Base-by-base conservation (phyloP, 768 basidiomycete species). In the Russula vinacea region DNA sequence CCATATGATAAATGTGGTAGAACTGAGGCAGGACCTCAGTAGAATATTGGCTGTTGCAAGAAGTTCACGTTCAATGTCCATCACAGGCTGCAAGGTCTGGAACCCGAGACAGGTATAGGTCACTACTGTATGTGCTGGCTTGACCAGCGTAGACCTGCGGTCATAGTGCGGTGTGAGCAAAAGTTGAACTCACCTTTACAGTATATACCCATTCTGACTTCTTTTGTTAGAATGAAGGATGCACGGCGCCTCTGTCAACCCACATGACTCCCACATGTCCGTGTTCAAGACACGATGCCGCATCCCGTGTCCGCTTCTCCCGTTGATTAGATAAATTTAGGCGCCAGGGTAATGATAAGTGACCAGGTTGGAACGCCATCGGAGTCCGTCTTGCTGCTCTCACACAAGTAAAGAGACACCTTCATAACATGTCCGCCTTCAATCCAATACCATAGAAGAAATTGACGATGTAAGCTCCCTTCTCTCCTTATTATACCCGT, bases 361-460 rank as follows among this genome's bases (percentile, higher is more conserved):
- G 42, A 19, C 3, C 42, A 40, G 5, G 16, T 35, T 26, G 14
- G 22, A 22, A 11, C 9, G 3, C 16, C 16, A 19, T 22, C 47
- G 7, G 44, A n/a, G 29, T 29, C 29, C 29, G 29, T 5, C 29
- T n/a, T n/a, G n/a, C n/a, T 29, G 29, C 29, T 24, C 35, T 16
- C 13, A 8, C 22, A 3, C 40, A 3, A 29, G 56, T 45, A 32
- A 14, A 5, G 29, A 56, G 54, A 39, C 35, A 24, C 45, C 37
- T 11, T 22, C 24, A 9, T 8, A 60, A 14, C 19, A 65, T 65
- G 64, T 40, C 60, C 17, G 55, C 61, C 24, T 52, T 61, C 40
- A 65, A 53, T 14, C 35, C 16, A 65, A 61, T 37, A 52, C 64
- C 19, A 33, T 29, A 17, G 49, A 56, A 10, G 64, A 65, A 32